These are phyloP conservation scores for Gryganskiella cystojenkinii DNA, from an alignment of 192 early-diverging fungal species.

Conservation along the genomic window DNA sequence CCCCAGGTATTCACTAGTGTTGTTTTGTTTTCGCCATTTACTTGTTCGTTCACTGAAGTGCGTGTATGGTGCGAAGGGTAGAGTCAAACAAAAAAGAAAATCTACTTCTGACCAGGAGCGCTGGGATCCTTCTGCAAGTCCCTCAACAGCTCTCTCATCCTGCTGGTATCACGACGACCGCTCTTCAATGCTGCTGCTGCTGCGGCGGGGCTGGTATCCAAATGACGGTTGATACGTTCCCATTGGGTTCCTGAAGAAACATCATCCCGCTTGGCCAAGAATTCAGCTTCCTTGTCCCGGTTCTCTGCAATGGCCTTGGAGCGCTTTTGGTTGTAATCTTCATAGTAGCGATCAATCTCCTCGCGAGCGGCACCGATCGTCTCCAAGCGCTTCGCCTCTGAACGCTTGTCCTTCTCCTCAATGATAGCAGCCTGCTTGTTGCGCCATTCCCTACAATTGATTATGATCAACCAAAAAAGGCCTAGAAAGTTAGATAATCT, in stretches of 20 bases:
- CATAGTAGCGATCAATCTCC: conserved; percentile 82
- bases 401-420: conserved; percentile 66
- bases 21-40: too few species aligned
- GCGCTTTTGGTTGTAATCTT: conserved; percentile 83
- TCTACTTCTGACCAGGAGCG: conserved; percentile 68
- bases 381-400: conserved; percentile 63
- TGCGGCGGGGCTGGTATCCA: conserved; percentile 65
- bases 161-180: conserved; percentile 66
- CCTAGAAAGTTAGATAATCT: too few species aligned
- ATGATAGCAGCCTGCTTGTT: conserved; percentile 68
- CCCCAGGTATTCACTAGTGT: too few species aligned
- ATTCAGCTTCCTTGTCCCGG: conserved; percentile 57
- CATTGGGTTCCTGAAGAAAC: conserved; percentile 72
- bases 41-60: too few species aligned
- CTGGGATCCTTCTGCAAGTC: conserved; percentile 74
- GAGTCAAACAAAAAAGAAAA: too few species aligned
- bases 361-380: conserved; percentile 69
- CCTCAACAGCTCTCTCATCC: conserved; percentile 78
- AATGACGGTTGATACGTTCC: conserved; percentile 76
- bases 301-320: conserved; percentile 73
- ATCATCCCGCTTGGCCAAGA: conserved; percentile 56
- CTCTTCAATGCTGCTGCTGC: conserved; percentile 50
- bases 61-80: too few species aligned
- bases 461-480: neutral
- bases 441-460: conserved; percentile 68